phyloP scores from a whole-genome alignment of 345 rosid genomes.

The Combretum micranthum region DNA sequence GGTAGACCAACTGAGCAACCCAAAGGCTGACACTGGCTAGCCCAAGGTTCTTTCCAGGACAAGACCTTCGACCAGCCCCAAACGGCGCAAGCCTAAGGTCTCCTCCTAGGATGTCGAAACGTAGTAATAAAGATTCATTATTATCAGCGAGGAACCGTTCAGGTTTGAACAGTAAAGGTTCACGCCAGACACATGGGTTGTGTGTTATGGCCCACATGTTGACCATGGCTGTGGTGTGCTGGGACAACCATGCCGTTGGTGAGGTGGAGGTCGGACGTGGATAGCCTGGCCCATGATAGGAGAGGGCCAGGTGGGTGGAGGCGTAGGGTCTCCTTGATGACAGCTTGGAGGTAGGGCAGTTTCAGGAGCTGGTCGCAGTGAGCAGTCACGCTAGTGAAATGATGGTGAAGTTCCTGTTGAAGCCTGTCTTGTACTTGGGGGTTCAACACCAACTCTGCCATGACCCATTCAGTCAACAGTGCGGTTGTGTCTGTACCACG shows the following conservation, averaged over 20 bases:
- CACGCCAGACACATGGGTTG: constrained; percentile 36
- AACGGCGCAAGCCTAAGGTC: constrained; percentile 49
- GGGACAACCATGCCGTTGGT: constrained; percentile 44
- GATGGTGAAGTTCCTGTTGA: constrained; percentile 14
- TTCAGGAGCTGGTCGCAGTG: constrained; percentile 25
- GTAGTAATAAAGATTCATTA: constrained; percentile 19
- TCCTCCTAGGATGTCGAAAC: constrained; percentile 31
- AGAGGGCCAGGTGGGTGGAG: constrained; percentile 51
- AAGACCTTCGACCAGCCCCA: constrained; percentile 57
- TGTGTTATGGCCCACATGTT: constrained; percentile 63
- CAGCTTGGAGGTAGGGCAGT: constrained; percentile 31
- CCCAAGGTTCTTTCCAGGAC: constrained; percentile 48
- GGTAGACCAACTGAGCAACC: constrained; percentile 38
- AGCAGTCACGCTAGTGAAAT: constrained; percentile 5
- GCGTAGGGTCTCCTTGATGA: constrained; percentile 46
- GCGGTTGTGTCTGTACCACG: constrained; percentile 51
- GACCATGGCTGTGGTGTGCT: constrained; percentile 40
- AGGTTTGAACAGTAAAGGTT: constrained; percentile 27
- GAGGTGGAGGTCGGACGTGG: constrained; percentile 43
- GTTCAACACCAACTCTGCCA: constrained; percentile 40
- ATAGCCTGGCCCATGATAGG: constrained; percentile 51
- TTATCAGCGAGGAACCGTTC: constrained; percentile 28
- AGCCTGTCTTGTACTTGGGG: constrained; percentile 30
- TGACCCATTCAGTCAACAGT: constrained; percentile 40
- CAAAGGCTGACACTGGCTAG: constrained; percentile 32